These are phyloP conservation scores for Claviceps monticola DNA, from an alignment of 2,329 filamentous ascomycete genomes.

Conservation along the genomic window DNA sequence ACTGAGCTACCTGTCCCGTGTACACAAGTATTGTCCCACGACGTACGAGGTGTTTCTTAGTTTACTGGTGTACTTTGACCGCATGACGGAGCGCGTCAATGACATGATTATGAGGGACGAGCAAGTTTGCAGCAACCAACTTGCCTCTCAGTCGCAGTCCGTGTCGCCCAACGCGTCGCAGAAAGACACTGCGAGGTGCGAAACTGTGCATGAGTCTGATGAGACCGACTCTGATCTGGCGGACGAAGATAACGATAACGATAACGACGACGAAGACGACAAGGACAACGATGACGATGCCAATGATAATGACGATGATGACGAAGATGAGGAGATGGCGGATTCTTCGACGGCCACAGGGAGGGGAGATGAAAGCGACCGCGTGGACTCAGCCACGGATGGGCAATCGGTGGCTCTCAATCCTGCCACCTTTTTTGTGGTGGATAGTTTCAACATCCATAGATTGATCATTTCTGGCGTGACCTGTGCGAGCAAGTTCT, in stretches of 20 bases:
- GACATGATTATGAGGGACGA: conserved; percentile 58
- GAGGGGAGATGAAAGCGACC: conserved; percentile 10
- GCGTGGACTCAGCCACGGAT: conserved; percentile 10
- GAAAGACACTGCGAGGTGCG: conserved; percentile 19
- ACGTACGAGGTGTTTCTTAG: conserved; percentile 97
- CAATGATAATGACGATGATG: conserved; percentile 31
- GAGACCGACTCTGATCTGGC: conserved; percentile 38
- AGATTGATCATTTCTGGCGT: conserved; percentile 92
- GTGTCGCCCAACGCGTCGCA: conserved; percentile 5
- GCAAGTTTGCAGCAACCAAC: conserved; percentile 29
- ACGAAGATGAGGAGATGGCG: conserved; percentile 24
- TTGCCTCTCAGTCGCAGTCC: conserved; percentile 5
- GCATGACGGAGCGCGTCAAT: conserved; percentile 96
- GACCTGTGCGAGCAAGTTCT: conserved; percentile 98
- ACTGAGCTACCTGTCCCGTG: conserved; percentile 83
- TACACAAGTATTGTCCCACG: conserved; percentile 97
- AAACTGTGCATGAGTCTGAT: conserved; percentile 19
- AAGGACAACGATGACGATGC: conserved; percentile 37
- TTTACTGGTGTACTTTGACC: conserved; percentile 91
- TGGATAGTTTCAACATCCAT: conserved; percentile 98
- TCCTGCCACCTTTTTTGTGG: conserved; percentile 62
- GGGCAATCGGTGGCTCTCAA: conserved; percentile 13
- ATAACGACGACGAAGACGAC: conserved; percentile 23
- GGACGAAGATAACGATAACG: conserved; percentile 28
- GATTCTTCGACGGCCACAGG: conserved; percentile 15